Evolutionary conservation across 1,139 yeast genomes (phyloP), one percentile per base, ranked within the genome.

Genomic region (Hanseniaspora sp.): DNA sequence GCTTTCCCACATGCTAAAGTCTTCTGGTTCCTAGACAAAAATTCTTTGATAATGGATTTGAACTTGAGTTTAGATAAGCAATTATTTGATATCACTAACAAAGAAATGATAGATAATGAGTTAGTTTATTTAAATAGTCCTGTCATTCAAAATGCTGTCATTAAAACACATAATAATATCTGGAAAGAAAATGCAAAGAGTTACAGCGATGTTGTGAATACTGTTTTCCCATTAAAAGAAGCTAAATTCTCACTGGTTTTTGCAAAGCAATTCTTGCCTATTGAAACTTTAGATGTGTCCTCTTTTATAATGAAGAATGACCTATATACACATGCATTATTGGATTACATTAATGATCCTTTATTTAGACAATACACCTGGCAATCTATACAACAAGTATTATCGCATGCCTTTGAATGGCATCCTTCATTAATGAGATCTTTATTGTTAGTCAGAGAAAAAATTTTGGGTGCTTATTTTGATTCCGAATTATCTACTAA

Each of bases 321-420:
- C 61, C 73, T 76, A 34, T 73, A 77, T 52, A 82, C 94, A 5
- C 77, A 75, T 62, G 77, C 85, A 1, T 72, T 87, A 53, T 60
- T 90, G 34, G 96, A 88, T 62, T 75, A 78, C 59, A 83, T 95
- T 90, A 69, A 76, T 40, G 88, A 86, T 64, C 79, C 79, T 15
- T 72, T 86, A 52, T 82, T 79, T 64, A 76, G 84, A 64, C 73
- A 74, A 49, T 87, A 84, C 68, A 72, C 71, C 37, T 77, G 77
- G 64, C 77, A 78, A 17, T 71, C 64, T 60, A 77, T 78, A 33
- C 82, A 85, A 3, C 80, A 78, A 58, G 75, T 81, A 12, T 86
- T 90, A 53, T 79, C 87, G 29, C 97, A 92, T 66, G 73, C 87
- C 40, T 71, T 88, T 59, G 96, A 87, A 67, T 92, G 97, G 98